Evolutionary conservation across 805 yeast genomes (phyloP).

Genomic region (Saccharomyces cerevisiae): DNA sequence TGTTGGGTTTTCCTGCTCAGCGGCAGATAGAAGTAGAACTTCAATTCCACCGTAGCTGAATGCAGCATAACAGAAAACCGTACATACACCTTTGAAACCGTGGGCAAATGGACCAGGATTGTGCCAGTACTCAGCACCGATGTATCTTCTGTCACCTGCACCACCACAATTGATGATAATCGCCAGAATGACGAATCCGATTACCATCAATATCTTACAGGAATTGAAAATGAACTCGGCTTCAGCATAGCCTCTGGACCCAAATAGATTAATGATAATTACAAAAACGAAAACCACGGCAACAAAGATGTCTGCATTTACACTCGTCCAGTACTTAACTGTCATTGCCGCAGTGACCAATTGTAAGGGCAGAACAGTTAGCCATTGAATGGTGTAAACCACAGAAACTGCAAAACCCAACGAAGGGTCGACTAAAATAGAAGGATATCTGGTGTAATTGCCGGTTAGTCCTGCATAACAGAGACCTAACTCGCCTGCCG

Average conservation of each 20-base stretch:
- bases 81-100: slow-evolving; percentile 54
- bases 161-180: slow-evolving; percentile 39
- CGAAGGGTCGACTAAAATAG: slow-evolving; percentile 46
- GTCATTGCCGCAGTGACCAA: slow-evolving; percentile 49
- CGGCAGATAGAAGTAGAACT: slow-evolving; percentile 61
- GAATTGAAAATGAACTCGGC: slow-evolving; percentile 41
- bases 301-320: slow-evolving; percentile 24
- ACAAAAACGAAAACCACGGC: slow-evolving; percentile 29
- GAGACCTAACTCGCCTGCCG: slow-evolving; percentile 56
- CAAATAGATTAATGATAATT: slow-evolving; percentile 40
- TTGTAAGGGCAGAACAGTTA: slow-evolving; percentile 46
- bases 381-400: slow-evolving; percentile 50
- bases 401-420: slow-evolving; percentile 58
- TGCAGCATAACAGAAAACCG: slow-evolving; percentile 64
- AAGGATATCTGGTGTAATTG: slow-evolving; percentile 50
- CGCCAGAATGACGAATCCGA: slow-evolving; percentile 44
- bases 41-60: slow-evolving; percentile 68
- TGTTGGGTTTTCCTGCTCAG: slow-evolving; percentile 46
- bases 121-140: slow-evolving; percentile 40
- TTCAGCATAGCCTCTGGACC: slow-evolving; percentile 48
- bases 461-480: slow-evolving; percentile 50
- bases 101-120: slow-evolving; percentile 47
- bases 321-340: slow-evolving; percentile 38
- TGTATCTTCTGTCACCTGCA: slow-evolving; percentile 37
- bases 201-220: slow-evolving; percentile 37